Conservation (phyloP, 345 rosid genomes). For the Euphorbia peplus region DNA sequence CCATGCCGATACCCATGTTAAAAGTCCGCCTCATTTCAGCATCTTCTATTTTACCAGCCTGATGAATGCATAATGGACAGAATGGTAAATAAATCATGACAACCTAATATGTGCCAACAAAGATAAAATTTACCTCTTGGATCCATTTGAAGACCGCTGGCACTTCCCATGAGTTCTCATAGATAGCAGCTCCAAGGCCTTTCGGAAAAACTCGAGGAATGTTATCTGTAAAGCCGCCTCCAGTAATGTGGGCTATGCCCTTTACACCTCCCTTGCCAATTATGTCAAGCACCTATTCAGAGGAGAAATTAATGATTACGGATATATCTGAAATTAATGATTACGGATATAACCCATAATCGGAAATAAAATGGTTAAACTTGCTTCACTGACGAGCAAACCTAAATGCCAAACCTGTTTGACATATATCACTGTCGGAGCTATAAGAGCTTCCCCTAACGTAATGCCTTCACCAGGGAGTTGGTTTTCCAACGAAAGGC, state of each 20-base stretch:
- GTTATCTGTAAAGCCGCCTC: conserved; percentile 93
- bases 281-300: conserved; percentile 63
- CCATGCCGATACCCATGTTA: conserved; percentile 96
- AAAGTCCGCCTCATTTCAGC: conserved; percentile 86
- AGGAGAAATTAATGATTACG: neutral
- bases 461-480: conserved; percentile 65
- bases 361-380: neutral
- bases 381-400: neutral
- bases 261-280: conserved; percentile 81
- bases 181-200: conserved; percentile 72
- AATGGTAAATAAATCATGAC: neutral
- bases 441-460: conserved; percentile 86
- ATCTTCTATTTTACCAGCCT: conserved; percentile 81
- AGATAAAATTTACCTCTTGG: conserved; percentile 57
- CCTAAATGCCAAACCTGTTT: conserved; percentile 58
- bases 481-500: conserved; percentile 56
- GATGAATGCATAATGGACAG: neutral
- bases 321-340: neutral
- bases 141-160: conserved; percentile 83
- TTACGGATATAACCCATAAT: neutral
- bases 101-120: neutral
- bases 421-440: conserved; percentile 85
- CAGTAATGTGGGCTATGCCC: conserved; percentile 87
- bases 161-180: conserved; percentile 64
- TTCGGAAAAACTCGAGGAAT: conserved; percentile 80